Evolutionary conservation across 208 protist genomes (phyloP).

Genomic region (Trypanosoma theileri): DNA sequence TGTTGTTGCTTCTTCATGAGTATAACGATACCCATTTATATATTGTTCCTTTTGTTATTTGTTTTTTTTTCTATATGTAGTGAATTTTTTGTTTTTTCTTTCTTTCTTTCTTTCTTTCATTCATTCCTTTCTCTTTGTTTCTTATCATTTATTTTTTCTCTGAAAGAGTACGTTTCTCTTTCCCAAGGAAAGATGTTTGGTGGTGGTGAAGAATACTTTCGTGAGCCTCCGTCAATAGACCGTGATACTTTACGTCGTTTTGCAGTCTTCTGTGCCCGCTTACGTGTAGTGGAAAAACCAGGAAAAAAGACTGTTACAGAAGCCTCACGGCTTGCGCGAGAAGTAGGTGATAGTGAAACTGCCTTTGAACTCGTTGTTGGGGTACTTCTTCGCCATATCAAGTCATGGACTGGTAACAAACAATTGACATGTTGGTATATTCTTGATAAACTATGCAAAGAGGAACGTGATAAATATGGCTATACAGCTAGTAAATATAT

Average conservation of each 20-base stretch:
- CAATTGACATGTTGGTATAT: conserved; percentile 91
- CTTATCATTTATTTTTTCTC: not conserved
- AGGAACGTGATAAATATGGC: conserved; percentile 82
- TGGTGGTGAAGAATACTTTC: conserved; percentile 90
- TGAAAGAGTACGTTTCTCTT: not conserved
- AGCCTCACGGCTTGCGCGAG: conserved; percentile 51
- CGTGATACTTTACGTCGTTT: conserved; percentile 76
- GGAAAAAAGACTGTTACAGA: conserved; percentile 73
- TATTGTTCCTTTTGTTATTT: conserved; percentile 17
- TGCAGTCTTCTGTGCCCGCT: conserved; percentile 69
- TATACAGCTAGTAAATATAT: conserved; percentile 85
- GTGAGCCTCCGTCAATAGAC: conserved; percentile 76
- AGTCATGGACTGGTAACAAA: conserved; percentile 79
- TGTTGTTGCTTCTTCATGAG: not conserved
- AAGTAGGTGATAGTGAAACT: conserved; percentile 66
- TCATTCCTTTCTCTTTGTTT: not conserved
- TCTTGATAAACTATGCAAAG: conserved; percentile 90
- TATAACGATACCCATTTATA: not conserved
- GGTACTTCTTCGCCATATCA: conserved; percentile 86
- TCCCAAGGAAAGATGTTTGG: conserved; percentile 68
- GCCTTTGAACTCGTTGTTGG: conserved; percentile 87
- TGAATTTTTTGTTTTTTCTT: not conserved
- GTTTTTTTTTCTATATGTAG: not conserved
- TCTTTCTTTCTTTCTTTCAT: not conserved
- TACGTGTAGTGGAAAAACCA: conserved; percentile 73